phyloP scores from a whole-genome alignment of 2,329 filamentous ascomycete genomes.

The Fusarium sp. region DNA sequence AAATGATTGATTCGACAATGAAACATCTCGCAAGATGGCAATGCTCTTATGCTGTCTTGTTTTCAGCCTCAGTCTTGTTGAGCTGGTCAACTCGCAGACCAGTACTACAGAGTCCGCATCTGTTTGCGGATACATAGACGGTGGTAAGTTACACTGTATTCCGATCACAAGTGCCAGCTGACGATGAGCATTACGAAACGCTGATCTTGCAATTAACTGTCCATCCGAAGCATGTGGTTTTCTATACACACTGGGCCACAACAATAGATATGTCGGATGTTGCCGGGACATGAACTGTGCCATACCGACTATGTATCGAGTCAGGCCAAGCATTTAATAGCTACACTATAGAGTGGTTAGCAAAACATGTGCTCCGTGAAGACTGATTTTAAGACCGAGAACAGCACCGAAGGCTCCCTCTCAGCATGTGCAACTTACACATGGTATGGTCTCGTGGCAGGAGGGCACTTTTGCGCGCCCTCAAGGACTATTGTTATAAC shows the following conservation, averaged over 20 bases:
- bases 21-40: neutral
- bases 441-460: constrained; percentile 3
- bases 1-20: neutral
- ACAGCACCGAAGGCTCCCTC: constrained; percentile 4
- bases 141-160: neutral
- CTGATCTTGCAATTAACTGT: neutral
- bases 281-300: constrained; percentile 8
- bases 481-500: constrained; percentile 5
- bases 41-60: neutral
- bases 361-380: neutral
- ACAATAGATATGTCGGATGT: constrained; percentile 9
- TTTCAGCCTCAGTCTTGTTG: neutral
- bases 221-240: neutral
- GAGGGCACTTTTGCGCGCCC: constrained; percentile 16
- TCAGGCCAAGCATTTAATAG: constrained; percentile 11
- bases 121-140: constrained; percentile 16
- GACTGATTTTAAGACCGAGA: neutral
- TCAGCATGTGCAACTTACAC: constrained; percentile 32
- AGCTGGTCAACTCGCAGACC: neutral
- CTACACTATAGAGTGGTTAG: constrained; percentile 14
- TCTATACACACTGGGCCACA: neutral
- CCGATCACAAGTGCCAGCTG: neutral
- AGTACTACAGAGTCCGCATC: neutral
- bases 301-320: constrained; percentile 24
- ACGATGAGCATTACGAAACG: neutral